A percentile compares a stretch with the other conserved stretches of the same genome.
Evolutionary conservation across 2,329 filamentous ascomycete genomes (phyloP).

Genomic region (Scedosporium boydii): DNA sequence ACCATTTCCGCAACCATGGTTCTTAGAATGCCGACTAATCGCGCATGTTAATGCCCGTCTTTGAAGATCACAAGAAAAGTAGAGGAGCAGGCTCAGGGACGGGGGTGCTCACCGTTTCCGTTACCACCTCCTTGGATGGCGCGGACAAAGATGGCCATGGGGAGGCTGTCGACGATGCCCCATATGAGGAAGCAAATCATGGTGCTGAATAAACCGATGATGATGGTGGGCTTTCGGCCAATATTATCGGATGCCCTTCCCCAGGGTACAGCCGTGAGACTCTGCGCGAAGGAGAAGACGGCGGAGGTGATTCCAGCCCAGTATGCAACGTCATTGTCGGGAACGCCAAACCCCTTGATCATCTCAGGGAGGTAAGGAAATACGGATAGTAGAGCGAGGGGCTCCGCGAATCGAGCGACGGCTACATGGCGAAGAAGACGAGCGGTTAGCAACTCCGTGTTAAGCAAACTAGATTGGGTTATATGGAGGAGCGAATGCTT

Average conservation of each 20-base stretch:
- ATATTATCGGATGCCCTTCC: constrained; percentile 66
- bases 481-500: neutral
- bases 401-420: constrained; percentile 70
- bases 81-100: neutral
- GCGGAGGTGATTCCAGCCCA: constrained; percentile 71
- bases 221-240: constrained; percentile 74
- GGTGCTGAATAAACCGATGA: constrained; percentile 64
- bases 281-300: constrained; percentile 64
- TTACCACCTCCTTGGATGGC: constrained; percentile 76
- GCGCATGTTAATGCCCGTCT: neutral
- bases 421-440: constrained; percentile 32
- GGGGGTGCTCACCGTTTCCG: constrained; percentile 55
- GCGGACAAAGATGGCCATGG: constrained; percentile 71
- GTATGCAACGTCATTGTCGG: constrained; percentile 62
- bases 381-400: constrained; percentile 61
- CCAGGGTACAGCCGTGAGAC: constrained; percentile 64
- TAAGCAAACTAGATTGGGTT: neutral
- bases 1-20: constrained; percentile 93
- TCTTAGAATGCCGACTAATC: constrained; percentile 74
- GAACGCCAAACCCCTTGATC: constrained; percentile 69
- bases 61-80: no score
- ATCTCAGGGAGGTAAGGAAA: constrained; percentile 69
- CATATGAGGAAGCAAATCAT: constrained; percentile 76
- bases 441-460: neutral
- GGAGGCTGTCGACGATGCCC: constrained; percentile 70